phyloP scores from a whole-genome alignment of 2,329 filamentous ascomycete species.

The Endothia cerciana region DNA sequence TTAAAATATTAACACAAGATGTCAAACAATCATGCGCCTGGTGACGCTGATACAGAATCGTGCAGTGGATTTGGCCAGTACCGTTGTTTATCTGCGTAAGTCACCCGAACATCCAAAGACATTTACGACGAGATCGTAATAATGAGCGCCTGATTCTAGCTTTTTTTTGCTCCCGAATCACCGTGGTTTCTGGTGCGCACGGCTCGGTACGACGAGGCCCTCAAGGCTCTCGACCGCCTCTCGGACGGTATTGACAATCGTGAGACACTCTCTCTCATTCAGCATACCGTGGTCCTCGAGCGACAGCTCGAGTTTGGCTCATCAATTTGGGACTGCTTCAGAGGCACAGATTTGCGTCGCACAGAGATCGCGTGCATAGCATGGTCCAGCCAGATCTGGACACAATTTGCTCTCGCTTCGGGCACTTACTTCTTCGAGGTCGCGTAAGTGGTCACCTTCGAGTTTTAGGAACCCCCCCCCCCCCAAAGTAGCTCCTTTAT shows the following conservation, averaged over 20 bases:
- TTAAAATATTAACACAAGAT: slow-evolving; percentile 41
- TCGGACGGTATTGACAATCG: slow-evolving; percentile 39
- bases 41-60: slow-evolving; percentile 24
- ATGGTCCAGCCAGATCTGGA: slow-evolving; percentile 30
- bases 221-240: slow-evolving; percentile 43
- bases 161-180: slow-evolving; percentile 48
- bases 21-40: slow-evolving; percentile 11
- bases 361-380: slow-evolving; percentile 41
- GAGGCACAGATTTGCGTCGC: slow-evolving; percentile 32
- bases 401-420: slow-evolving; percentile 15
- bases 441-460: neutral
- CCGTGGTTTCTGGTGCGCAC: slow-evolving; percentile 49
- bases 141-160: slow-evolving; percentile 32
- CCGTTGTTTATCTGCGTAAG: slow-evolving; percentile 37
- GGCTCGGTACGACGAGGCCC: slow-evolving; percentile 43
- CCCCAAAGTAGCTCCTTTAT: neutral
- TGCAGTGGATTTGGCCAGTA: slow-evolving; percentile 50
- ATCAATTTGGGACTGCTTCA: slow-evolving; percentile 31
- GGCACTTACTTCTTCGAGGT: slow-evolving; percentile 18
- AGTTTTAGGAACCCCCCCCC: neutral
- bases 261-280: slow-evolving; percentile 15
- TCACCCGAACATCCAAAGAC: neutral
- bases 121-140: neutral
- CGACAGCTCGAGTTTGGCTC: neutral
- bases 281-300: slow-evolving; percentile 10